Evolutionary conservation across 805 yeast genomes (phyloP), one percentile per base, ranked within the genome.

Genomic region (Candida nitratophila): DNA sequence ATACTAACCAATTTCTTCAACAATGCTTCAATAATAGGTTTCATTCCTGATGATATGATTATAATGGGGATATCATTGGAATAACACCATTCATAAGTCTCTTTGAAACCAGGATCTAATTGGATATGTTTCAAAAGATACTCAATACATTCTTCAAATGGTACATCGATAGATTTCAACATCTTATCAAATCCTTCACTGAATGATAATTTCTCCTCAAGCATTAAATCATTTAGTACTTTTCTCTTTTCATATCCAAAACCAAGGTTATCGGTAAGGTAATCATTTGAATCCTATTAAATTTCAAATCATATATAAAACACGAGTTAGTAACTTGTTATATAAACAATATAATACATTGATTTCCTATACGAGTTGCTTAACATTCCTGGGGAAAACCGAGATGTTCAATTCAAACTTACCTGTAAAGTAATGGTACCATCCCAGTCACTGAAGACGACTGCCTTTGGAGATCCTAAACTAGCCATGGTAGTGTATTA

Each of bases 391-490:
- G 27, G 27, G 10, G 27, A 24, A 24, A 10, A 7, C 10, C 6
- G 10, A 7, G 6, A 10, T 7, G 6, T 24, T 24, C 10, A 10
- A 24, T 33, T 33, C 6, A 3, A 2, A 45, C 61, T 15, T 49
- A 60, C 64, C 63, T 91, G 95, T 47, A 86, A 69, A 12, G 99
- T 93, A 50, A 93, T 93, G 2, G 99, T 93, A 26, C 99, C 99
- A 62, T 93, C 99, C 79, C 95, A 93, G 64, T 93, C 99, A 37
- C 97, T 86, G 71, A 93, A 93, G 37, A 93, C 84, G 56, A 93
- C 88, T 39, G 95, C 91, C 50, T 50, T 47, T 12, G 60, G 61
- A 16, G 37, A 21, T 7, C 43, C 43, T 34, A 41, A 26, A 21
- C 39, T 26, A n/a, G 31, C 31, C 39, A 37, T 22, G 10, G 27